phyloP scores from a whole-genome alignment of 441 rosid species.

The Erodium moschatum region DNA sequence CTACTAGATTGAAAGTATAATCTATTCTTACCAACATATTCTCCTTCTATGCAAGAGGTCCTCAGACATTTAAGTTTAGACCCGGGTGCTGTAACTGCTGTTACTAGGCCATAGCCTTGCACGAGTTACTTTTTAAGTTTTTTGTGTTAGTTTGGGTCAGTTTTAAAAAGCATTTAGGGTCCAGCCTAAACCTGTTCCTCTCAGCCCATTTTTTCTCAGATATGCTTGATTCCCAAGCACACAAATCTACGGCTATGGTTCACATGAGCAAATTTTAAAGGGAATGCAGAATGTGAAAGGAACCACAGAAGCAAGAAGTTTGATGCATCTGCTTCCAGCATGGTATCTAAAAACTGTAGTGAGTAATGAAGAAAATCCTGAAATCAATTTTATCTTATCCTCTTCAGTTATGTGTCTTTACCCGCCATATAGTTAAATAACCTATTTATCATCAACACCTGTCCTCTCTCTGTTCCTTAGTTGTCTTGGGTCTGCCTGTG shows the following conservation, averaged over 20 bases:
- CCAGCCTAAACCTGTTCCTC: background rate
- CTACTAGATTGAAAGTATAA: background rate
- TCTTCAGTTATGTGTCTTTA: background rate
- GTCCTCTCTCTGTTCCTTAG: too few relatives aligned
- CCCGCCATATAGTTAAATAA: too few relatives aligned
- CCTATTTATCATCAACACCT: too few relatives aligned
- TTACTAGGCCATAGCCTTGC: background rate
- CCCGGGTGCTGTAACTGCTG: background rate
- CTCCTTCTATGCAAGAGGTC: background rate
- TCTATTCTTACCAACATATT: background rate
- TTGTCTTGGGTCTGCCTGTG: too few relatives aligned
- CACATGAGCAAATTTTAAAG: background rate
- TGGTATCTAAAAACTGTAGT: background rate
- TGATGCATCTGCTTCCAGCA: background rate
- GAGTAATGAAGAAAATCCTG: background rate
- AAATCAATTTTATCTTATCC: background rate
- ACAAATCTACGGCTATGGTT: background rate
- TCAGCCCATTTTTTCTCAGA: background rate
- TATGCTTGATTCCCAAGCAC: background rate
- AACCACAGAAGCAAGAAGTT: background rate
- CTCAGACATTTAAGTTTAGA: background rate
- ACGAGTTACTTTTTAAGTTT: background rate
- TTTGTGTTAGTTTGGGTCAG: background rate
- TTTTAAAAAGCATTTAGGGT: background rate
- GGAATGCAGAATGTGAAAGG: background rate